Evolutionary conservation across 352 stramenopile species (phyloP).

Genomic region (Globisporangium echinulatum): DNA sequence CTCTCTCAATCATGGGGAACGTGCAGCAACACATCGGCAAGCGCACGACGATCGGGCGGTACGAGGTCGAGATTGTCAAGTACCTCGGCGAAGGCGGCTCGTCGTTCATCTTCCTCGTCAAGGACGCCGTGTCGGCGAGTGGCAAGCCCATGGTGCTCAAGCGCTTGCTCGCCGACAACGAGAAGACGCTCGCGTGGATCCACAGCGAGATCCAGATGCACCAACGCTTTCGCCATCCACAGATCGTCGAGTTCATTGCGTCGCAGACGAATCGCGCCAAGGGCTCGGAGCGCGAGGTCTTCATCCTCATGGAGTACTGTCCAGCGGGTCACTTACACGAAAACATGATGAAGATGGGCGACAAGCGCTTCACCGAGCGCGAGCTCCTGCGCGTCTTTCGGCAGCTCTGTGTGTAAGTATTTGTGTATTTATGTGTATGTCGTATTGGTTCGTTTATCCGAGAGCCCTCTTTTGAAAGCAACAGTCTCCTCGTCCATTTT

Average conservation of each 20-base stretch:
- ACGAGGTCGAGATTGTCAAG: conserved; percentile 65
- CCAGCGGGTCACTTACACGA: conserved; percentile 91
- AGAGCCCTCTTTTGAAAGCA: not conserved
- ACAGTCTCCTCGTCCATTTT: not conserved
- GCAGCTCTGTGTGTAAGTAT: conserved; percentile 65
- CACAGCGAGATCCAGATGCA: conserved; percentile 72
- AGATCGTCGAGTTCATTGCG: conserved; percentile 64
- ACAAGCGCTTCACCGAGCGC: conserved; percentile 57
- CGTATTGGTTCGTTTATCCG: not conserved
- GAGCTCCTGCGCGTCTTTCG: conserved; percentile 62
- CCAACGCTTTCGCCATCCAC: conserved; percentile 54
- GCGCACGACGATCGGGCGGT: conserved; percentile 46
- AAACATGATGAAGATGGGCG: conserved; percentile 87
- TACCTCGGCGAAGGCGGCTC: conserved; percentile 73
- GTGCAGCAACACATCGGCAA: conserved; percentile 78
- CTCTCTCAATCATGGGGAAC: conserved; percentile 40
- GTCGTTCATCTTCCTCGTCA: conserved; percentile 81
- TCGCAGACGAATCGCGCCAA: conserved; percentile 37
- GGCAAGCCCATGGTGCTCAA: conserved; percentile 59
- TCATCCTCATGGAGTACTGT: conserved; percentile 97
- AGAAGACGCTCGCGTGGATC: conserved; percentile 51
- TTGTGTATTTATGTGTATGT: not conserved
- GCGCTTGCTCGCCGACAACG: conserved; percentile 62
- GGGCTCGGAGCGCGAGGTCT: conserved; percentile 74
- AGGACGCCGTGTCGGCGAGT: conserved; percentile 32